Base-by-base conservation (phyloP, 768 basidiomycete species). In the Collybia nuda region DNA sequence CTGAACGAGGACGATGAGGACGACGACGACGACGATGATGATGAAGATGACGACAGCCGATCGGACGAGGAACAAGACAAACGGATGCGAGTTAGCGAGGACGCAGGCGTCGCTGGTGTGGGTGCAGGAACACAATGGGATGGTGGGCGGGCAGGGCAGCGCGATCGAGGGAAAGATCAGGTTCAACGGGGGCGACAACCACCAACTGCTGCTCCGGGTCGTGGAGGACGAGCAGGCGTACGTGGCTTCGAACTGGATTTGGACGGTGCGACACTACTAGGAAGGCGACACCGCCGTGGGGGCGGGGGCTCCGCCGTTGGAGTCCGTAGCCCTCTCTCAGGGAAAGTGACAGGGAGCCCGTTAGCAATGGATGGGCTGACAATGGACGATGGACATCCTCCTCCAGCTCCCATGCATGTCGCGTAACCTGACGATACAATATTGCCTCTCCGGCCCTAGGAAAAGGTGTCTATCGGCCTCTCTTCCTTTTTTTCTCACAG, bases 1-100 rank as follows among this genome's bases (percentile, higher is more conserved):
- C 77, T 99, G 56, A 97, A 98, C 66, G 97, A 98, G 62, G 94
- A 93, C 47, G 94, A 95, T 50, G 96, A 98, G 63, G 72, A 74
- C 3, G 85, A 79, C n/a, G 75, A 75, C 14, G 70, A 67, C 12
- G 73, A 72, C 14, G 68, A 67, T 8, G 64, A 76, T 17, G 63
- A 87, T 12, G 78, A 82, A n/a, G 76, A 80, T 18, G 78, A 66
- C 44, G 64, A 68, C 12, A 32, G 32, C 32, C 32, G 32, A 14
- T 32, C 32, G 32, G 32, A 11, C 32, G 75, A 78, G 29, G 75
- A 65, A 22, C 57, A 63, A 18, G 54, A 28, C 29, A 29, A 22
- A 45, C 32, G 32, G 32, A 32, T 32, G 9, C 32, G 32, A 14
- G 3, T 11, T 9, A 14, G 32, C 32, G 32, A 32, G 32, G 49